phyloP scores from a whole-genome alignment of 2,329 filamentous ascomycete species.

The Penicillium capsulatum region DNA sequence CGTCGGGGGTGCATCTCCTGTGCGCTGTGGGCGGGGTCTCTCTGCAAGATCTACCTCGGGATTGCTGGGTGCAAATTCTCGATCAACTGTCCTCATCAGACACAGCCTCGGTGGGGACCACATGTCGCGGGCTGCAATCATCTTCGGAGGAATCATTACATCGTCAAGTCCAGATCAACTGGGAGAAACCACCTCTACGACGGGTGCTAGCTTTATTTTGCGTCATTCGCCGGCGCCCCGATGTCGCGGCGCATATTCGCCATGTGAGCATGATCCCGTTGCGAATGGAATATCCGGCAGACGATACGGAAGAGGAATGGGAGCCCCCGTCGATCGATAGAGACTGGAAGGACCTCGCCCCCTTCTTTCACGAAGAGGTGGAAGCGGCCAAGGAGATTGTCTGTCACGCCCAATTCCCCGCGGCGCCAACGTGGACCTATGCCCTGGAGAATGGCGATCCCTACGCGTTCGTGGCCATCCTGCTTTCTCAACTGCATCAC shows the following conservation, averaged over 20 bases:
- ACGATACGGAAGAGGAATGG: background rate
- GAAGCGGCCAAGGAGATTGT: conserved; percentile 5
- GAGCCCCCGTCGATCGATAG: conserved; percentile 4
- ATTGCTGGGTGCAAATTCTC: no score
- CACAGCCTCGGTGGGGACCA: no score
- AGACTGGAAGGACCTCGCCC: conserved; percentile 5
- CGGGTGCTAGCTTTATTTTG: background rate
- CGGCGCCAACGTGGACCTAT: conserved; percentile 5
- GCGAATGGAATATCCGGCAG: no score
- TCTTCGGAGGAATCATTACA: no score
- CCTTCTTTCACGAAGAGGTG: conserved; percentile 7
- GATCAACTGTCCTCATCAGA: no score
- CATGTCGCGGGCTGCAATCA: no score
- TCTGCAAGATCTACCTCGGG: no score
- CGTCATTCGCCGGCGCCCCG: background rate
- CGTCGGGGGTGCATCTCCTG: no score
- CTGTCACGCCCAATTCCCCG: conserved; percentile 4
- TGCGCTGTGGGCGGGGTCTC: no score
- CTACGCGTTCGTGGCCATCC: conserved; percentile 8
- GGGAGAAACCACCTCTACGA: no score
- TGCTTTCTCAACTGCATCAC: conserved; percentile 9
- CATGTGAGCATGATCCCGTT: background rate
- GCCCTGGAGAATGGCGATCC: conserved; percentile 8
- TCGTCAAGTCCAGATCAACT: no score
- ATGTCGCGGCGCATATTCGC: background rate